These are phyloP conservation scores for Populus simonii DNA, from an alignment of 345 rosid species.

Conservation along the genomic window DNA sequence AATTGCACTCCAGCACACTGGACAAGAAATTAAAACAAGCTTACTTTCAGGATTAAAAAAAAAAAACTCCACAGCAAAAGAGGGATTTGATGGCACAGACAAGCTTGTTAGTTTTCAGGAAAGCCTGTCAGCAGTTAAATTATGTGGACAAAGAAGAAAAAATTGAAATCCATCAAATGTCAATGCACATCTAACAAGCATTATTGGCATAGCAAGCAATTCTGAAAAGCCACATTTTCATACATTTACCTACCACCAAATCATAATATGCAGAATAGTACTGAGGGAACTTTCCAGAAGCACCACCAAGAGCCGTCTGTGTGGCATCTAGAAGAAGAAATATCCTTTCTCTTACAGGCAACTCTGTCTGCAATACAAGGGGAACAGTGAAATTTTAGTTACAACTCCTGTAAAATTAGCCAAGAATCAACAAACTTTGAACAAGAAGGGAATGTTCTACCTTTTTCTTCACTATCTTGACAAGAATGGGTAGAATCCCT, in stretches of 20 bases:
- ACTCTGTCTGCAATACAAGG: slow-evolving; percentile 54
- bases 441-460: slow-evolving; percentile 24
- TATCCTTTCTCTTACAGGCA: slow-evolving; percentile 81
- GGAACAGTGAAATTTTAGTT: slow-evolving; percentile 9
- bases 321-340: slow-evolving; percentile 97
- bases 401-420: slow-evolving; percentile 14
- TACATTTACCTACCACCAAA: slow-evolving; percentile 69
- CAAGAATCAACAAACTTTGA: slow-evolving; percentile 17
- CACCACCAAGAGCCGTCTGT: slow-evolving; percentile 90
- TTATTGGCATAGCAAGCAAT: background rate
- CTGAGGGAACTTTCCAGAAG: slow-evolving; percentile 85
- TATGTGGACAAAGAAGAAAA: background rate
- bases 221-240: background rate
- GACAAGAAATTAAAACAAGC: slow-evolving; percentile 22
- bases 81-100: background rate
- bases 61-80: background rate
- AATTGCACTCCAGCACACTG: slow-evolving; percentile 87
- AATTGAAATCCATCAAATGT: background rate
- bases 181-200: background rate
- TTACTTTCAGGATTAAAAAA: background rate
- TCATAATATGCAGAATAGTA: slow-evolving; percentile 80
- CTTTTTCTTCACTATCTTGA: slow-evolving; percentile 94
- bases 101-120: background rate
- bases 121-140: background rate
- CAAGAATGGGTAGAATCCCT: slow-evolving; percentile 71